A percentile compares a stretch with the other conserved stretches of the same genome.
These are phyloP conservation scores for Fraxinus angustifolia DNA, from an alignment of 305 asterid species.

Conservation along the genomic window DNA sequence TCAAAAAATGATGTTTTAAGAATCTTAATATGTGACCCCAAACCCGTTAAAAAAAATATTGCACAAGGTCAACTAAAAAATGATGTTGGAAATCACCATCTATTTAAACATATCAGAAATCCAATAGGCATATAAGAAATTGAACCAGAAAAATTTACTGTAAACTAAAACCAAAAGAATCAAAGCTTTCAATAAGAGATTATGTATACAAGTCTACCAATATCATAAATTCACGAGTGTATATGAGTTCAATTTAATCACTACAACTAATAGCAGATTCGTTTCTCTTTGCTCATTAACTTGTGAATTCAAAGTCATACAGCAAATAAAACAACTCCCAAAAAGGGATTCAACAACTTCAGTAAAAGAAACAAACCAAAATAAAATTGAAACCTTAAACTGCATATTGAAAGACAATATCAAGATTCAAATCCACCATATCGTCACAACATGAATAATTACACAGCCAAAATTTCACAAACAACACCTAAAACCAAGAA, in stretches of 20 bases:
- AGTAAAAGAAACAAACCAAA: background rate
- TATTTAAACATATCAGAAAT: constrained; percentile 1
- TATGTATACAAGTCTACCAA: background rate
- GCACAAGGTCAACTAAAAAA: constrained; percentile 17
- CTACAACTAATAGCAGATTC: constrained; percentile 12
- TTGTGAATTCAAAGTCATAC: constrained; percentile 10
- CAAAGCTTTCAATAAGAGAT: background rate
- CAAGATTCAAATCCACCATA: constrained; percentile 26
- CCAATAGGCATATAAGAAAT: background rate
- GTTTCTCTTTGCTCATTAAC: constrained; percentile 4
- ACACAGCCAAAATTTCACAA: constrained; percentile 16
- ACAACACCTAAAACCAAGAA: constrained; percentile 15
- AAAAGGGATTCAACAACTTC: constrained; percentile 16
- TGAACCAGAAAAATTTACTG: background rate
- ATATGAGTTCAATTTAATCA: background rate
- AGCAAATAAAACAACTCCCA: background rate
- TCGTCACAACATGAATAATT: constrained; percentile 23
- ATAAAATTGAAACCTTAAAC: constrained; percentile 5
- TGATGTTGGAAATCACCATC: background rate
- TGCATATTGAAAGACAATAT: constrained; percentile 17
- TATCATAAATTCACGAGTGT: background rate
- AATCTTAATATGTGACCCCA: background rate
- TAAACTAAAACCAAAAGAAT: background rate
- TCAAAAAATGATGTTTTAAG: background rate
- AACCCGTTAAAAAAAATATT: background rate